Evolutionary conservation across 2,329 filamentous ascomycete species (phyloP), one percentile per base, ranked within the genome.

Genomic region (Trichoderma atrobrunneum): DNA sequence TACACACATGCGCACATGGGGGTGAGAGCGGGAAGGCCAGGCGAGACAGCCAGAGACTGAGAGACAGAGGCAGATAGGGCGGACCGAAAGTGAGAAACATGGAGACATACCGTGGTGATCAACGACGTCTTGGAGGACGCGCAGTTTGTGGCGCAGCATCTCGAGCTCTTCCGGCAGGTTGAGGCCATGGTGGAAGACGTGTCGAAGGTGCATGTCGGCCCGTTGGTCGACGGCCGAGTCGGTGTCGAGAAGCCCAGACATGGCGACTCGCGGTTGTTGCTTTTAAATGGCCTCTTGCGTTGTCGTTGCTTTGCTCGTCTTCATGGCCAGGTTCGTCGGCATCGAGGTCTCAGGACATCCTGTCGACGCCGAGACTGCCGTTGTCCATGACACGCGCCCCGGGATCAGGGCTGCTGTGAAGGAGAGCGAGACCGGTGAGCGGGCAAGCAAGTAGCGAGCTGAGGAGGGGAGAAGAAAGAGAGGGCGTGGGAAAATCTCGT

Each of bases 111-210:
- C 83, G 77, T 87, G 83, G 72, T 82, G 83, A 74, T 85, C 81
- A 68, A 83, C 83, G 78, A 86, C 85, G 70, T 80, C 79, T 75
- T 85, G 83, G 71, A 89, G 80, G 57, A 84, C 82, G 72, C 82
- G 84, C 70, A 86, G 80, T 79, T 89, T 89, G 79, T 87, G 84
- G 72, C 85, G 86, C 76, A 90, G 80, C 85, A 88, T 87, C 66
- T 84, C 82, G 32, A 88, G 80, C 80, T 89, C 87, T 63, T 83
- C 74, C 73, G 82, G 83, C 75, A 84, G 79, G 77, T 87, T 84
- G 67, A 84, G 81, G 36, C 60, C 60, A n/a, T 57, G 62, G 1
- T 71, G 84, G 74, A 84, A 85, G 74, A 81, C 81, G 48, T 63
- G 84, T 74, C 84, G 85, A 75, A 81, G 80, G 70, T 85, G 84